Evolutionary conservation across 1,139 yeast species (phyloP).

Genomic region (Pichia sp.): DNA sequence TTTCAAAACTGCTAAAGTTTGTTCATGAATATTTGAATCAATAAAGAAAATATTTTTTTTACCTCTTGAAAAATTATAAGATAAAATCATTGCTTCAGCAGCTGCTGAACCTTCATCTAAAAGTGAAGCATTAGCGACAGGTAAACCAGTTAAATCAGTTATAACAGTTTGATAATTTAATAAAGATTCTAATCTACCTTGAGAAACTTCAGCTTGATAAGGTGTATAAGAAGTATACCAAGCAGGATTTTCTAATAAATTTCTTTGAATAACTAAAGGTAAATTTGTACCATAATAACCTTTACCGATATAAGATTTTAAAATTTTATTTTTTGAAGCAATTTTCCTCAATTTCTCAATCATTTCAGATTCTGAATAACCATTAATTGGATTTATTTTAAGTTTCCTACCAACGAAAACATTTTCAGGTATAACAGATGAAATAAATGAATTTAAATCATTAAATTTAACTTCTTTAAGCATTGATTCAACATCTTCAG

Average conservation of each 20-base stretch:
- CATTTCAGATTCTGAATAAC: conserved; percentile 79
- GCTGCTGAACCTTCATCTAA: conserved; percentile 98
- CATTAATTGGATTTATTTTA: conserved; percentile 55
- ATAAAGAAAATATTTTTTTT: conserved; percentile 66
- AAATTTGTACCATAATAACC: conserved; percentile 88
- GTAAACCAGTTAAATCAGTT: conserved; percentile 83
- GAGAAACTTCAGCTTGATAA: conserved; percentile 96
- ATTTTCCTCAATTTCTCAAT: conserved; percentile 56
- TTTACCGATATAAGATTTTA: conserved; percentile 77
- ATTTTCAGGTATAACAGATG: conserved; percentile 69
- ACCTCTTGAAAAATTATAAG: conserved; percentile 60
- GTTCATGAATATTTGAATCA: conserved; percentile 74
- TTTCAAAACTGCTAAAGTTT: conserved; percentile 69
- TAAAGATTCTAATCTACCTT: conserved; percentile 86
- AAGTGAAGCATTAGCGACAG: conserved; percentile 87
- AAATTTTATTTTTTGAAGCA: conserved; percentile 67
- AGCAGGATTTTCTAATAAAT: conserved; percentile 85
- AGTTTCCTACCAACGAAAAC: conserved; percentile 64
- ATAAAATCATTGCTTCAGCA: conserved; percentile 90
- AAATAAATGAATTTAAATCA: conserved; percentile 64
- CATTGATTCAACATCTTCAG: conserved; percentile 57
- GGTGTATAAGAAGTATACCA: conserved; percentile 99
- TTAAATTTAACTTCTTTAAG: conserved; percentile 55
- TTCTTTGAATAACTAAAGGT: conserved; percentile 92
- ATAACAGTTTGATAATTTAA: conserved; percentile 87